These are phyloP conservation scores for Grigorovia jiainica DNA, from an alignment of 805 yeast genomes.

Conservation along the genomic window DNA sequence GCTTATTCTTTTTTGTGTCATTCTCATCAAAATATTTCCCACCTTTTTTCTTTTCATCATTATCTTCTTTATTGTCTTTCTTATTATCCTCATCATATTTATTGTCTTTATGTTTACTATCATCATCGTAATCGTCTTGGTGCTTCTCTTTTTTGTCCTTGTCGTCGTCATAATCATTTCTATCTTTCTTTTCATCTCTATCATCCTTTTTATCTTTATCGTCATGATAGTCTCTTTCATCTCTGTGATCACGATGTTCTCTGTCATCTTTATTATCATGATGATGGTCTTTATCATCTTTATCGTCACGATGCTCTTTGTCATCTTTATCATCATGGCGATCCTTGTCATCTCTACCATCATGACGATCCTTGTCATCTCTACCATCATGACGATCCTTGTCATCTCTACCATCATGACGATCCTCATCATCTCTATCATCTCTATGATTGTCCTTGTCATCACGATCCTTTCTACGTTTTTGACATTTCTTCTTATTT, in stretches of 20 bases:
- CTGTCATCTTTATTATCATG: not conserved
- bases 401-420: slow-evolving; percentile 1
- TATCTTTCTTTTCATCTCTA: not conserved
- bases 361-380: not conserved
- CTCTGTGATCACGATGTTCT: not conserved
- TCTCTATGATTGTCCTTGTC: not conserved
- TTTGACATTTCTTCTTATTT: not conserved
- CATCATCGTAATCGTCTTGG: slow-evolving; percentile 1
- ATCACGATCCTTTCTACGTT: not conserved
- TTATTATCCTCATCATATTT: slow-evolving; percentile 1
- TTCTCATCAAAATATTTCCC: not conserved
- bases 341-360: not conserved
- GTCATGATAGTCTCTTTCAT: not conserved
- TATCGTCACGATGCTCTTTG: not conserved
- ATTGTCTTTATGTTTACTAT: slow-evolving; percentile 1
- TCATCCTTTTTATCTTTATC: slow-evolving; percentile 1
- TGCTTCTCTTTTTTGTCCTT: not conserved
- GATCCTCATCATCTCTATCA: not conserved
- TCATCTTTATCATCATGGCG: slow-evolving; percentile 1
- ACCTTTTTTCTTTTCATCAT: not conserved
- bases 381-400: not conserved
- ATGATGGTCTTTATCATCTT: slow-evolving; percentile 1
- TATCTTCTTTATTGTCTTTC: slow-evolving; percentile 1
- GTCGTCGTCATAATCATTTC: not conserved
- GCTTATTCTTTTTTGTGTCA: not conserved